phyloP scores from a whole-genome alignment of 345 rosid genomes.

The Triadica sebifera region DNA sequence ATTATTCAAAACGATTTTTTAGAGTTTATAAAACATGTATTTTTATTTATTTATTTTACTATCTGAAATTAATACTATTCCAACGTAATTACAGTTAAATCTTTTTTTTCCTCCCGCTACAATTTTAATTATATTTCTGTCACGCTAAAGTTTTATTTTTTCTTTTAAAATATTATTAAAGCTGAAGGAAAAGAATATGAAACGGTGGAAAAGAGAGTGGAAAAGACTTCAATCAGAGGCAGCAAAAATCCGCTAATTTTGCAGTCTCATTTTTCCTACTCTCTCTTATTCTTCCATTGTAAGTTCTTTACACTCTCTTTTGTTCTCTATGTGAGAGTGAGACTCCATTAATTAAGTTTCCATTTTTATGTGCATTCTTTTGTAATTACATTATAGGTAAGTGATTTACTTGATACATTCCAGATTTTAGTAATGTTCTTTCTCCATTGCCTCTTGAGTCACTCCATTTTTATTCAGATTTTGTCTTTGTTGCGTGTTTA shows the following conservation, averaged over 20 bases:
- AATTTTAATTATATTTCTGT: too few relatives aligned
- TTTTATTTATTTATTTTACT: too few relatives aligned
- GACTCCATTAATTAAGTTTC: conserved; percentile 1
- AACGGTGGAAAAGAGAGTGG: background rate
- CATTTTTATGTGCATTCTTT: background rate
- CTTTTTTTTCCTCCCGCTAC: too few relatives aligned
- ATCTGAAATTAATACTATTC: too few relatives aligned
- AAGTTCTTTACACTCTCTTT: conserved; percentile 2
- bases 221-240: background rate
- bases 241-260: background rate
- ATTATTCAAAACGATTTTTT: too few relatives aligned
- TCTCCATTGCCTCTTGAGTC: background rate
- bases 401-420: conserved; percentile 4
- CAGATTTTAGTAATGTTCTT: background rate
- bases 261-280: background rate
- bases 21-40: too few relatives aligned
- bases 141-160: too few relatives aligned
- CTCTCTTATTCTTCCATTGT: background rate
- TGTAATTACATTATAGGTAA: background rate
- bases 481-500: background rate
- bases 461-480: background rate
- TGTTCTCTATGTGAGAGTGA: too few relatives aligned
- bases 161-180: background rate
- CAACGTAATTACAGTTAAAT: too few relatives aligned
- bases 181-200: background rate